Base-by-base conservation (phyloP, 2,329 filamentous ascomycete species). In the Calonectria multiphialidica region DNA sequence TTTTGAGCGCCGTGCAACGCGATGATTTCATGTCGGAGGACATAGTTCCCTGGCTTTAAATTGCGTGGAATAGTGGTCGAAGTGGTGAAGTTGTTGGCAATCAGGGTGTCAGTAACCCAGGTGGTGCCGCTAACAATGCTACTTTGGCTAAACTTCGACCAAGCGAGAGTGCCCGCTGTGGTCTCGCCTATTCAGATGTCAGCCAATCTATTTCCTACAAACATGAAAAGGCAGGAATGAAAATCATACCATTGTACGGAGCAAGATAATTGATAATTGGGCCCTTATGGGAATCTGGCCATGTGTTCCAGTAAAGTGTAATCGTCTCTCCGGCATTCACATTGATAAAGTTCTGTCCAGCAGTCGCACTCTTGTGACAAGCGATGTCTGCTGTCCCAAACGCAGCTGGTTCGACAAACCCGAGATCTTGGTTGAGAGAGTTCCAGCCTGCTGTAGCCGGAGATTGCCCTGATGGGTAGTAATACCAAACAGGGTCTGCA, bases 231-330 rank as follows among this genome's bases (percentile, higher is more conserved):
- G 44, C 1, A 65, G 8, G 18, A 40, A 25, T 21, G 15, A 35
- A 91, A 90, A 16, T 91, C 80, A 90, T 87, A 63, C 87, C 89
- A 67, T 85, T 84, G 84, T 89, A 90, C 78, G 87, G 86, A 73
- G 91, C 91, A 42, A 93, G 83, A 85, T 93, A 93, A 81, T 88
- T 88, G 76, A 93, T 86, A 78, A 93, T 88, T 25, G 91, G 91
- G 2, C 88, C 84, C 64, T 82, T 71, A 80, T 87, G 86, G 40
- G 78, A 81, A 6, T 81, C 81, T 68, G 85, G 84, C 85, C 85
- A 87, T 21, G 72, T 76, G 62, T 79, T 81, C 85, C 85, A 87
- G 72, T 81, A 78, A 72, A 86, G 78, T 55, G 76, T 82, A 65
- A 87, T 78, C 61, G 77, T 80, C 74, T 80, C 79, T 45, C 85